Conservation (phyloP, 2,329 filamentous ascomycete genomes). For the Pseudogymnoascus sp. region DNA sequence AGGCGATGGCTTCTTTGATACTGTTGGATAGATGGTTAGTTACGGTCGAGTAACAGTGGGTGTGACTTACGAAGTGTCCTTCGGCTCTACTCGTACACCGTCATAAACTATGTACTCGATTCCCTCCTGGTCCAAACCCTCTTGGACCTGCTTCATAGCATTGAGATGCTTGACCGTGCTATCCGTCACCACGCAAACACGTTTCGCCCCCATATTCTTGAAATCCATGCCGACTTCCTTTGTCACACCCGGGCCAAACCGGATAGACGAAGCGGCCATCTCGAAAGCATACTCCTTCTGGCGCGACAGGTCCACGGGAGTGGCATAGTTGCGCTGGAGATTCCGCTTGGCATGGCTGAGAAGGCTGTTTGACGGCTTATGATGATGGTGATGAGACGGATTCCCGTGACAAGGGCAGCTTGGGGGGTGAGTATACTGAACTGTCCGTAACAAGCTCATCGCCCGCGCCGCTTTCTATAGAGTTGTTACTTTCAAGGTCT, state of each 20-base stretch:
- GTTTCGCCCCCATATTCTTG: constrained; percentile 78
- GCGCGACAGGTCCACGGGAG: constrained; percentile 61
- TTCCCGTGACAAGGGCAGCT: constrained; percentile 91
- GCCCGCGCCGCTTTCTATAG: constrained; percentile 52
- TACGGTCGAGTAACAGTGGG: not conserved
- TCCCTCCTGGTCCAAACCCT: constrained; percentile 70
- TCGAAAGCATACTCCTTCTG: constrained; percentile 98
- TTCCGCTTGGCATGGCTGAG: constrained; percentile 40
- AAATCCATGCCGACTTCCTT: constrained; percentile 98
- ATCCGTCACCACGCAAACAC: constrained; percentile 90
- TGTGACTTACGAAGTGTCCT: constrained; percentile 71
- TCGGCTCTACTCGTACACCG: constrained; percentile 78
- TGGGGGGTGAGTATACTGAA: constrained; percentile 83
- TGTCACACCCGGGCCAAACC: constrained; percentile 87
- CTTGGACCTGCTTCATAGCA: constrained; percentile 82
- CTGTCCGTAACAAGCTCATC: constrained; percentile 69
- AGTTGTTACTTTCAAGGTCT: constrained; percentile 12
- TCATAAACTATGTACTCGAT: constrained; percentile 77
- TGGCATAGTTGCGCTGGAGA: constrained; percentile 54
- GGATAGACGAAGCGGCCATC: constrained; percentile 91
- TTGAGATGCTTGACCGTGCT: constrained; percentile 70
- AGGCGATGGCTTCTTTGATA: constrained; percentile 81
- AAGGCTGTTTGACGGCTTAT: constrained; percentile 32
- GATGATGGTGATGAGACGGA: constrained; percentile 64
- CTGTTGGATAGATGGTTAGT: constrained; percentile 35